These are phyloP conservation scores for Boletus barrowsii DNA, from an alignment of 768 basidiomycete genomes.

Conservation along the genomic window DNA sequence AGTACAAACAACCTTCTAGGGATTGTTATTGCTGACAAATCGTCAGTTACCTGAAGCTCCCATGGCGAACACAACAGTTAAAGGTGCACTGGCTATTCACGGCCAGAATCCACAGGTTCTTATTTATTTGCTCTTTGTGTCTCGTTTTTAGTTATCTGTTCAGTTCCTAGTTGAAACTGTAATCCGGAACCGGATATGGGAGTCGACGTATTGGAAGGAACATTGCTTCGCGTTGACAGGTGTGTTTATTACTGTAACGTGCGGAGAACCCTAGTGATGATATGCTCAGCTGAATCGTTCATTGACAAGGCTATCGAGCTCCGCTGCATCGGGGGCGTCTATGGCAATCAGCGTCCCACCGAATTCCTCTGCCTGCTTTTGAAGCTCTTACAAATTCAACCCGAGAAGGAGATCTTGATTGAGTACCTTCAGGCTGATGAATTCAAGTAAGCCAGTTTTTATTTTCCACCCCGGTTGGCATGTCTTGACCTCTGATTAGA, in stretches of 20 bases:
- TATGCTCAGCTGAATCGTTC: constrained; percentile 73
- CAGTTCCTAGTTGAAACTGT: constrained; percentile 95
- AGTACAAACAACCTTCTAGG: constrained; percentile 15
- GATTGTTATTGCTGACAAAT: neutral
- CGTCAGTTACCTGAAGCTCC: neutral
- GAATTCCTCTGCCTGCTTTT: constrained; percentile 90
- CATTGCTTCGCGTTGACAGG: constrained; percentile 97
- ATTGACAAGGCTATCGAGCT: constrained; percentile 92
- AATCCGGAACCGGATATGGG: constrained; percentile 94
- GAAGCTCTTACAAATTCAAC: constrained; percentile 95
- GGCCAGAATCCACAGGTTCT: constrained; percentile 94
- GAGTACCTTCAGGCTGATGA: constrained; percentile 96
- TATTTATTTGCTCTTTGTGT: neutral
- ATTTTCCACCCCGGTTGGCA: neutral
- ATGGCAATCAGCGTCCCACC: constrained; percentile 92
- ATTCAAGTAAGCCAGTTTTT: constrained; percentile 76
- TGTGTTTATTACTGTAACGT: constrained; percentile 32
- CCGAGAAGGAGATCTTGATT: constrained; percentile 93
- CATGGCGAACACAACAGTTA: constrained; percentile 94
- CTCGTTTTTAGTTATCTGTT: constrained; percentile 18
- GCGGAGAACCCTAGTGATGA: constrained; percentile 1
- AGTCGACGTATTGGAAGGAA: constrained; percentile 95
- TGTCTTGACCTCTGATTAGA: constrained; percentile 39
- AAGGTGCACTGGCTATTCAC: constrained; percentile 86
- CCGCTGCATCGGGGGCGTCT: constrained; percentile 85